Evolutionary conservation across 768 basidiomycete species (phyloP).

Genomic region (Leccinum ochraceum): DNA sequence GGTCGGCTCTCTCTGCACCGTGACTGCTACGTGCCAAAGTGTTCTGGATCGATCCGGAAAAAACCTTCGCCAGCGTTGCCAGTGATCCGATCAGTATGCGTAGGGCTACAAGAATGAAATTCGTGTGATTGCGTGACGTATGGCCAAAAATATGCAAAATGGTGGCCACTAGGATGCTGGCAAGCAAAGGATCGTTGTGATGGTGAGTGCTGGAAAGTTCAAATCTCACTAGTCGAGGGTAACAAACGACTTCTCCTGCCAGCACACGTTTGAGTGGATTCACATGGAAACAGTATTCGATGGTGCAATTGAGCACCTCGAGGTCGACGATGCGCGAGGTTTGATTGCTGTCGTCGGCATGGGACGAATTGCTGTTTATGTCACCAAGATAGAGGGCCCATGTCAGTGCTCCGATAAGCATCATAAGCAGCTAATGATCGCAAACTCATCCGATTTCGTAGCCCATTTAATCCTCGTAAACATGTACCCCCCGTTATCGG

Average conservation of each 20-base stretch:
- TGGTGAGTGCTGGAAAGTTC: not conserved
- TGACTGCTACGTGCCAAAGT: not conserved
- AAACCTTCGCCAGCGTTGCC: no score
- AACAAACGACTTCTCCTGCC: no score
- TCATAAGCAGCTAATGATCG: no score
- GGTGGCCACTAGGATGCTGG: not conserved
- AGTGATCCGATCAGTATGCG: not conserved
- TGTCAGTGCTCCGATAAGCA: not conserved
- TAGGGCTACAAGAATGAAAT: not conserved
- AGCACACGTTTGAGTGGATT: not conserved
- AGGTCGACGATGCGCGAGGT: not conserved
- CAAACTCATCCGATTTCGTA: no score
- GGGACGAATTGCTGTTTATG: not conserved
- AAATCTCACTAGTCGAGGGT: no score
- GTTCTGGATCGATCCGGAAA: not conserved
- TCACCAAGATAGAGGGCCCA: not conserved
- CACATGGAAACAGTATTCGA: not conserved
- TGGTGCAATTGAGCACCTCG: not conserved
- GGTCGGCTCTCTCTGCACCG: not conserved
- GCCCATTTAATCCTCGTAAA: not conserved
- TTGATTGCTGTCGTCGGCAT: not conserved
- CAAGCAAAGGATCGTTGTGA: not conserved
- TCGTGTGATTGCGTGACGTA: not conserved
- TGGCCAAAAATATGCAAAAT: not conserved
- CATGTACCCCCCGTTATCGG: not conserved